Percentiles rank a stretch among this genome's conserved stretches.
phyloP scores from a whole-genome alignment of 2,329 filamentous ascomycete species.

The Paecilomyces sp. region DNA sequence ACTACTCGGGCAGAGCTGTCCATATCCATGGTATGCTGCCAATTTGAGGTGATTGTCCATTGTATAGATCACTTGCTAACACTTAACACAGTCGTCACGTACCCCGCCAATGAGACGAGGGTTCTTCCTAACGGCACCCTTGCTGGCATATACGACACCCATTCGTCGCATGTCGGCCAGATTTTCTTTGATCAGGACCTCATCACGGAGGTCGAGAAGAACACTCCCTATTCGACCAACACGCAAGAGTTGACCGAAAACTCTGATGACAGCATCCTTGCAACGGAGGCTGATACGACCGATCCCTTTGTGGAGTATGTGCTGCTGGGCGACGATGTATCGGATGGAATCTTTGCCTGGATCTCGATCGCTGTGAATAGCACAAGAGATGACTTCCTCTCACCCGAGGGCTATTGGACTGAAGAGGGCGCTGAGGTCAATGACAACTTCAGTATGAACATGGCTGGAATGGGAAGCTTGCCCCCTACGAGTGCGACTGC shows the following conservation, averaged over 20 bases:
- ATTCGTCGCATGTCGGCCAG: constrained; percentile 57
- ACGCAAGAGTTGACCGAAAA: constrained; percentile 44
- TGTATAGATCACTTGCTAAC: not conserved
- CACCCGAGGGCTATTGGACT: not conserved
- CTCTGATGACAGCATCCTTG: constrained; percentile 43
- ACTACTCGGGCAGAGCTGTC: constrained; percentile 35
- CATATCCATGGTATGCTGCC: constrained; percentile 24
- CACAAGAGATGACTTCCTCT: not conserved
- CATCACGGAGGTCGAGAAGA: constrained; percentile 43
- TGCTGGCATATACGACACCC: constrained; percentile 32
- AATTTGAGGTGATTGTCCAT: not conserved
- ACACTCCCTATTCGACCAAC: constrained; percentile 43
- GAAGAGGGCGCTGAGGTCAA: not conserved
- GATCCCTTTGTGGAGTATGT: constrained; percentile 55
- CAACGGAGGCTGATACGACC: constrained; percentile 44
- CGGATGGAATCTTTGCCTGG: constrained; percentile 50
- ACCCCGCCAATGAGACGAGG: constrained; percentile 21
- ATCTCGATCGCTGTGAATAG: constrained; percentile 32
- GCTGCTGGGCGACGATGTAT: constrained; percentile 40
- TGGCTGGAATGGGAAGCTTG: not conserved
- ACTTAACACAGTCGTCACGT: constrained; percentile 18
- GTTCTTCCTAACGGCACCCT: constrained; percentile 46
- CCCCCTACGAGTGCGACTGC: not conserved
- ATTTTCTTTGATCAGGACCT: constrained; percentile 58
- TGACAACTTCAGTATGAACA: not conserved